Conservation (phyloP, 768 basidiomycete species). For the Tylopilus sp. region DNA sequence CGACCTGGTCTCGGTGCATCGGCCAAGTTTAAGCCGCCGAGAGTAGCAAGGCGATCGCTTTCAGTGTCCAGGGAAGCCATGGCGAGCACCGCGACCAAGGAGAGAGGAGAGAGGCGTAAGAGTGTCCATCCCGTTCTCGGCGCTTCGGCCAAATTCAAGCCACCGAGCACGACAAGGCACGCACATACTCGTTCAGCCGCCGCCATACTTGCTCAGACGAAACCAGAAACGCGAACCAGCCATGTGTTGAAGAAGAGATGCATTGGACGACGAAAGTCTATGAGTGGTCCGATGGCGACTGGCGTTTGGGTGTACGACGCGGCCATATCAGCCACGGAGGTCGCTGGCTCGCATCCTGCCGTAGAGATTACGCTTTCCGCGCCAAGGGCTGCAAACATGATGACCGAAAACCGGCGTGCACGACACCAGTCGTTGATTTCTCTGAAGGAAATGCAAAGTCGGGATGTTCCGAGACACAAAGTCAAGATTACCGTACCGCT, state of each 20-base stretch:
- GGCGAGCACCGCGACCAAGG: not conserved
- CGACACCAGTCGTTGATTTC: constrained; percentile 21
- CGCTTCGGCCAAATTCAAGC: not conserved
- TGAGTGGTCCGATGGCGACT: constrained; percentile 32
- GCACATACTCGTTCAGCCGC: too few species aligned
- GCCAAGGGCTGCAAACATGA: not conserved
- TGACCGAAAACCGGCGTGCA: constrained; percentile 8
- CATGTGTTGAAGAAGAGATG: constrained; percentile 55
- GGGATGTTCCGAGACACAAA: constrained; percentile 9
- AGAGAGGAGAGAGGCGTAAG: not conserved
- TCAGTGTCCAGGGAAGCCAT: not conserved
- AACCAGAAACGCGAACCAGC: constrained; percentile 9
- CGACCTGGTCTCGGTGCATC: not conserved
- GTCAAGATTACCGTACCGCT: constrained; percentile 21
- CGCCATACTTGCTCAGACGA: not conserved
- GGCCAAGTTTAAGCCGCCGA: not conserved
- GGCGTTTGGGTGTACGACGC: constrained; percentile 50
- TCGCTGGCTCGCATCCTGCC: constrained; percentile 12
- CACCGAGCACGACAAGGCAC: not conserved
- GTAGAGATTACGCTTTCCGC: constrained; percentile 22
- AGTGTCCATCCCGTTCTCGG: not conserved
- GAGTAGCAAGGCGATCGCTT: not conserved
- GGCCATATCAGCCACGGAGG: constrained; percentile 44
- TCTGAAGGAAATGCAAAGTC: constrained; percentile 14
- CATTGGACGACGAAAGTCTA: constrained; percentile 47